These are phyloP conservation scores for Naganishia liquefaciens DNA, from an alignment of 1,284 basidiomycete genomes.

Conservation along the genomic window DNA sequence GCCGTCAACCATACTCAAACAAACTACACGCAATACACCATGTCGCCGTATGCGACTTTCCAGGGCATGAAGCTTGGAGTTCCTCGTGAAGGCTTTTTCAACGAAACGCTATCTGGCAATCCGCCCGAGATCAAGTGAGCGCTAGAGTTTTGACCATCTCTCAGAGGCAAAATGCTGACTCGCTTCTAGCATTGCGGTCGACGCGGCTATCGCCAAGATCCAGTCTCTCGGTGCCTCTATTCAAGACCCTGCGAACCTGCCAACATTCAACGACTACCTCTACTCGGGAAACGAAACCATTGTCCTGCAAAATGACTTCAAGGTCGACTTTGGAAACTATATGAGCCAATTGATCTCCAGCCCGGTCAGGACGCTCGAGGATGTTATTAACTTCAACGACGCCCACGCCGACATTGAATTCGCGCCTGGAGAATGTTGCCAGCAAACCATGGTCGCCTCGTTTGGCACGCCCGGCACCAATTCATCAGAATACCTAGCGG, in stretches of 20 bases:
- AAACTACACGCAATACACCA: conserved; percentile 36
- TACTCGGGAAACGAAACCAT: conserved; percentile 33
- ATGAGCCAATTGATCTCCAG: conserved; percentile 25
- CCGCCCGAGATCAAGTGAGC: conserved; percentile 33
- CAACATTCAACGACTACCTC: conserved; percentile 31
- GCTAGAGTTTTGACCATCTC: background rate
- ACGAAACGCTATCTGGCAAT: conserved; percentile 35
- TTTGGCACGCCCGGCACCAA: conserved; percentile 22
- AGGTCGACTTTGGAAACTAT: conserved; percentile 34
- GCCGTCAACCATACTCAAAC: conserved; percentile 25
- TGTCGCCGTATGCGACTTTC: conserved; percentile 33
- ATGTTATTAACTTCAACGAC: conserved; percentile 28
- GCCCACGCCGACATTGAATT: conserved; percentile 31
- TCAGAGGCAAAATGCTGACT: background rate
- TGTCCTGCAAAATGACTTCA: conserved; percentile 36
- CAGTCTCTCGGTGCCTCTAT: conserved; percentile 32
- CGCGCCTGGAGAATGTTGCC: conserved; percentile 36
- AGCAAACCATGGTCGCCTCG: conserved; percentile 32
- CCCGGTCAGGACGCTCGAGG: conserved; percentile 17
- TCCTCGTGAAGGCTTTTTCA: conserved; percentile 34
- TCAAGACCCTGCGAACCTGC: conserved; percentile 33
- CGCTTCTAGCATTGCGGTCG: conserved; percentile 12
- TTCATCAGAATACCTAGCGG: conserved; percentile 29
- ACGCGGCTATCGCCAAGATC: conserved; percentile 35
- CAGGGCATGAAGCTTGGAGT: conserved; percentile 33